Evolutionary conservation across 2,329 filamentous ascomycete species (phyloP), one percentile per base, ranked within the genome.

Genomic region (Microsporum ferrugineum): DNA sequence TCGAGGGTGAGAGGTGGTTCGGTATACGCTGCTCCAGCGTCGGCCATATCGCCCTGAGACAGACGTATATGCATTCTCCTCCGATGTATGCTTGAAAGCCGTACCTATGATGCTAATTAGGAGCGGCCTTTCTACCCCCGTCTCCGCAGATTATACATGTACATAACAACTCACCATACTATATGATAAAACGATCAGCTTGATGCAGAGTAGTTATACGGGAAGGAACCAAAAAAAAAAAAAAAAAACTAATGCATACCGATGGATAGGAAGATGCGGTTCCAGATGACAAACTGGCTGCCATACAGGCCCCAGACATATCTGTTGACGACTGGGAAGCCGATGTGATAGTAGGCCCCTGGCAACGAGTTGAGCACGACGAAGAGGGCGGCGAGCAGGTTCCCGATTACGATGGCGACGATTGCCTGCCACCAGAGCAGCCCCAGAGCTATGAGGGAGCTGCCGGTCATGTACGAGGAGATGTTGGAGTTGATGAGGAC

Each of bases 401-500:
- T 69, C n/a, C 70, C 69, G 43, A 69, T 60, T 10, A 71, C 58
- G 60, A 71, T 71, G 29, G 67, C 68, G 56, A 71, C 66, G 34
- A 72, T 62, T 1, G 71, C 68, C 61, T 73, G 69, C 69, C 70
- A 71, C 69, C 68, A 72, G 0, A 66, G 68, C 27, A 73, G 65
- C 12, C 72, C 68, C 12, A 71, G 60, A 1, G 72, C 68, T 31
- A 75, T 70, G 47, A 75, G 65, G 0, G 71, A 72, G 57, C 69
- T 71, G 17, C 71, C 70, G 3, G 66, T 69, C 70, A 71, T 69
- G 31, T 71, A 72, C 0, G 65, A 68, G 8, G 68, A 67, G 53
- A 73, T 72, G 38, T 69, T 72, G 62, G 72, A 77, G 62, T 80
- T 79, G 64, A 78, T 74, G 53, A 80, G 65, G n/a, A 80, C 69